Conservation (phyloP, 73 alveolate species). For the Diophrys appendiculata region DNA sequence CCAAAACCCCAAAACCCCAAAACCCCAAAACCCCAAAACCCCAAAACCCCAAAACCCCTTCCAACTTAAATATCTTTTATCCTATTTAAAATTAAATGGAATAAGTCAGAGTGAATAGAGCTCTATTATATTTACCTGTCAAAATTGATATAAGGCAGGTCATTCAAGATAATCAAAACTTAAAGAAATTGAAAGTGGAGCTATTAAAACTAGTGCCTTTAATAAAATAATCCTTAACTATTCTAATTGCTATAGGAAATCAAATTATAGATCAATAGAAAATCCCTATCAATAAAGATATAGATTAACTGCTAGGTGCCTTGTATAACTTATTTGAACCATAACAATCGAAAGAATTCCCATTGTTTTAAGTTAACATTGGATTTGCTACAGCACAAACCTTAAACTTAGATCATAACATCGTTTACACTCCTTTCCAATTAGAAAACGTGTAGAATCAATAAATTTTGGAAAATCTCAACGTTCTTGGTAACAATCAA, state of each 20-base stretch:
- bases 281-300: neutral
- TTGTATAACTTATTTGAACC: slow-evolving; percentile 46
- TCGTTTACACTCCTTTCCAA: neutral
- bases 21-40: too few species aligned
- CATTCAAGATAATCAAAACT: neutral
- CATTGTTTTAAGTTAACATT: slow-evolving; percentile 23
- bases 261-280: neutral
- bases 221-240: neutral
- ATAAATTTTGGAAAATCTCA: neutral
- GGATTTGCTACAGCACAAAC: slow-evolving; percentile 24
- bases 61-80: too few species aligned
- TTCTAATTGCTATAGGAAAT: neutral
- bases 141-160: too few species aligned
- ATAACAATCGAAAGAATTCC: slow-evolving; percentile 33
- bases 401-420: neutral
- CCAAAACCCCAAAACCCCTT: too few species aligned
- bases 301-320: neutral
- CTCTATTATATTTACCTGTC: too few species aligned
- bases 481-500: neutral
- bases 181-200: neutral
- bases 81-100: too few species aligned
- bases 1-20: too few species aligned
- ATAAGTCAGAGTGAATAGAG: too few species aligned
- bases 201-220: neutral
- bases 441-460: neutral